Conservation (phyloP, 2,329 filamentous ascomycete species). For the Ilyonectria mors-panacis region DNA sequence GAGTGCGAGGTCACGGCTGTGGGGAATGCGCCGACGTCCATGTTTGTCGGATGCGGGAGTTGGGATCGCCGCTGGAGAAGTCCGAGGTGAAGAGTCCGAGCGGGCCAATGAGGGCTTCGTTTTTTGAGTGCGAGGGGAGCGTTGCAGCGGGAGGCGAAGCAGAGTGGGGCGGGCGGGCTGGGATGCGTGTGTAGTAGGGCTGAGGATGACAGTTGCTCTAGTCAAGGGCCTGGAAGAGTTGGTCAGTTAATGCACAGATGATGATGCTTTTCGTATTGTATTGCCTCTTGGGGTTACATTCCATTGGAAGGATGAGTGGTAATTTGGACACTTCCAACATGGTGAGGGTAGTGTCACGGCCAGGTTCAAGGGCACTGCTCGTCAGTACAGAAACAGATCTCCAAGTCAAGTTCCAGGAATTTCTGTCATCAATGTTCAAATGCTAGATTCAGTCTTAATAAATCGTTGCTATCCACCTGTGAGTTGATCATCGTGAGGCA, state of each 20-base stretch:
- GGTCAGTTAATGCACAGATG: neutral
- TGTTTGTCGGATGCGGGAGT: neutral
- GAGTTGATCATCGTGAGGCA: too few species aligned
- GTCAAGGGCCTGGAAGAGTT: neutral
- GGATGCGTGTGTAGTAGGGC: conserved; percentile 9
- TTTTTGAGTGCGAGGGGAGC: neutral
- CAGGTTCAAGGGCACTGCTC: too few species aligned
- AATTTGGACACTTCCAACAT: neutral
- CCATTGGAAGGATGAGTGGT: neutral
- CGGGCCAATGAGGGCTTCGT: conserved; percentile 34
- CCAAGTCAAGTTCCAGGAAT: too few species aligned
- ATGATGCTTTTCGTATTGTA: neutral
- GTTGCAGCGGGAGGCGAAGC: neutral
- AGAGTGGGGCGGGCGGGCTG: neutral
- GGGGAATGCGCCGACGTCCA: neutral
- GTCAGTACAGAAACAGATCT: too few species aligned
- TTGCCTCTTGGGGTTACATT: too few species aligned
- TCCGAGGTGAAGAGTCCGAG: conserved; percentile 40
- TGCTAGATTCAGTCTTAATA: too few species aligned
- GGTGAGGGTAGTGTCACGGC: too few species aligned
- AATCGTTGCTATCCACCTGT: too few species aligned
- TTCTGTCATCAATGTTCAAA: too few species aligned
- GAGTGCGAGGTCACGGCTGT: conserved; percentile 27
- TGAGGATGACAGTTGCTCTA: neutral
- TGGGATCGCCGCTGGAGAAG: conserved; percentile 1